Conservation (phyloP, 257 asterid species). For the Anisodus tanguticus region DNA sequence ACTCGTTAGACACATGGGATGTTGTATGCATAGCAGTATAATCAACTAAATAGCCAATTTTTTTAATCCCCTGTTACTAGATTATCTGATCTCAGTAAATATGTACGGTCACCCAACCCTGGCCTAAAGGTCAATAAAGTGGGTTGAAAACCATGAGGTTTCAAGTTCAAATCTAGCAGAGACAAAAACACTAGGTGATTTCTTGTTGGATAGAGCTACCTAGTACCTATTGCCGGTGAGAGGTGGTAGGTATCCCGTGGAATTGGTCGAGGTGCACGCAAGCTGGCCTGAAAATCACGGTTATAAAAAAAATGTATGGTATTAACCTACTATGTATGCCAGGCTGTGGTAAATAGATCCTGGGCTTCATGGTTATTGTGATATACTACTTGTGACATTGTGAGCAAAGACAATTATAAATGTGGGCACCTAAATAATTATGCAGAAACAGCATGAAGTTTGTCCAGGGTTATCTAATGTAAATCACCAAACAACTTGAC, state of each 20-base stretch:
- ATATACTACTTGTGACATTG: not conserved
- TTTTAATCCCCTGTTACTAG: not conserved
- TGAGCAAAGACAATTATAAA: not conserved
- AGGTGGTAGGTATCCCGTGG: no score
- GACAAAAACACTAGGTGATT: no score
- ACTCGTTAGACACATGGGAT: not conserved
- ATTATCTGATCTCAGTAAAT: not conserved
- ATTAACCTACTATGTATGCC: not conserved
- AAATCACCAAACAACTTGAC: not conserved
- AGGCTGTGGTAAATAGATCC: not conserved
- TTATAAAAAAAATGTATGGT: no score
- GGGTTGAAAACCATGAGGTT: no score
- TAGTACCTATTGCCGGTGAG: no score
- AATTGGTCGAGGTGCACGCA: no score
- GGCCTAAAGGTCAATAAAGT: no score
- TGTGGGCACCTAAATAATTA: not conserved
- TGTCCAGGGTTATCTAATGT: not conserved
- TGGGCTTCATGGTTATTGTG: not conserved
- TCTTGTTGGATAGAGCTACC: not conserved
- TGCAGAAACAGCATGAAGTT: not conserved
- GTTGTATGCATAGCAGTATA: not conserved
- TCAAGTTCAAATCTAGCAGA: no score
- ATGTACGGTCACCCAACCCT: no score
- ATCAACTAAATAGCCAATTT: not conserved
- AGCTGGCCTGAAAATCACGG: no score